A percentile compares a stretch with the other conserved stretches of the same genome.
Conservation (phyloP, 1,139 yeast genomes). For the Pichia sp. region DNA sequence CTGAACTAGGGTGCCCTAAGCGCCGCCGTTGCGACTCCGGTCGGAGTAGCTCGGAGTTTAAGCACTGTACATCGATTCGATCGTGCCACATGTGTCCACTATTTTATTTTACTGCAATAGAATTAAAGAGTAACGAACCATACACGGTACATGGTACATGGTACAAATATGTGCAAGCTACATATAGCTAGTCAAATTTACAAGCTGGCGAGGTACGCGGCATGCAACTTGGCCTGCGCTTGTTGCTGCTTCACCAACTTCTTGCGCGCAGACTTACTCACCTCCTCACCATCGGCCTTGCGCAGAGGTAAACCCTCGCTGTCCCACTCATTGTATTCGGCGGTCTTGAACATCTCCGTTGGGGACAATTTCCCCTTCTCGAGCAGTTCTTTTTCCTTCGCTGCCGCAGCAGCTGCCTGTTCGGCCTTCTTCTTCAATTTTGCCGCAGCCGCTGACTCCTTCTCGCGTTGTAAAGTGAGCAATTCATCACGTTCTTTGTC, state of each 20-base stretch:
- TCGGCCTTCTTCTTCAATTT: conserved; percentile 43
- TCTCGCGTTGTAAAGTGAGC: conserved; percentile 54
- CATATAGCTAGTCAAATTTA: too few species aligned
- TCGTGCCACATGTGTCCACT: too few species aligned
- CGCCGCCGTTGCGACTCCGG: too few species aligned
- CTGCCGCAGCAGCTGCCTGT: background rate
- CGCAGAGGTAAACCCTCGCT: conserved; percentile 76
- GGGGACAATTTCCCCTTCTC: conserved; percentile 71
- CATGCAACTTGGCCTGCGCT: conserved; percentile 79
- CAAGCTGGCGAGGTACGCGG: too few species aligned
- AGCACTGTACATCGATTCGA: too few species aligned
- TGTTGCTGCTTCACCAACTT: conserved; percentile 72
- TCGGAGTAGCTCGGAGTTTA: too few species aligned
- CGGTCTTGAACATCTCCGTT: conserved; percentile 58
- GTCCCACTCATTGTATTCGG: conserved; percentile 69
- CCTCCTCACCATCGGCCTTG: conserved; percentile 72
- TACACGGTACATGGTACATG: too few species aligned
- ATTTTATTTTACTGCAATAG: too few species aligned
- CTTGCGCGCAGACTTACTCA: conserved; percentile 82
- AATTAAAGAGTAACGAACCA: too few species aligned
- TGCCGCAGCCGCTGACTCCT: conserved; percentile 45
- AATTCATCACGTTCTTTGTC: conserved; percentile 63
- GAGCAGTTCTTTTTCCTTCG: conserved; percentile 54
- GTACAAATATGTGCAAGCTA: too few species aligned
- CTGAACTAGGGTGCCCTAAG: too few species aligned